phyloP scores from a whole-genome alignment of 257 asterid genomes.

The Solanum habrochaites region DNA sequence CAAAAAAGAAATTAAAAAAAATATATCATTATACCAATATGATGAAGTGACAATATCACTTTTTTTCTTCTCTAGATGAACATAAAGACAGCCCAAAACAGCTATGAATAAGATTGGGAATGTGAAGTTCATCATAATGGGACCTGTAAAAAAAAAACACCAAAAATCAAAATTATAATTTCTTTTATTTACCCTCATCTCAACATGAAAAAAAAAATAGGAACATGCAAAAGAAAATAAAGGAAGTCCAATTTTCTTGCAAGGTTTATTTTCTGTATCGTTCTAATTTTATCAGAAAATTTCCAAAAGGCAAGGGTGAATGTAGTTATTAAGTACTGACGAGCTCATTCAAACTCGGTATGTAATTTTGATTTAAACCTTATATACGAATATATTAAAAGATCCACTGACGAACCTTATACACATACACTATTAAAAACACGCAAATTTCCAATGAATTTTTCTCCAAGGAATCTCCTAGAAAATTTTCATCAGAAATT shows the following conservation, averaged over 20 bases:
- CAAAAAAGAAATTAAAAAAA: background rate
- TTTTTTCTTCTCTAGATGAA: slow-evolving; percentile 55
- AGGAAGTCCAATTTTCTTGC: background rate
- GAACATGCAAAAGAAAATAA: too few species aligned
- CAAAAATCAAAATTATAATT: background rate
- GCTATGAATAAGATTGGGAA: slow-evolving; percentile 89
- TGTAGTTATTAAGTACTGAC: too few species aligned
- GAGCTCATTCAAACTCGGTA: background rate
- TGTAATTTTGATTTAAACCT: background rate
- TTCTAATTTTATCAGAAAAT: background rate
- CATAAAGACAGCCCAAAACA: slow-evolving; percentile 72
- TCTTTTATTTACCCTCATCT: background rate
- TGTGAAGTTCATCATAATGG: slow-evolving; percentile 85
- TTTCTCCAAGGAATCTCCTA: background rate
- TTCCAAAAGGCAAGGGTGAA: background rate
- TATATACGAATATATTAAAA: background rate
- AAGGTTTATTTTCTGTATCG: background rate
- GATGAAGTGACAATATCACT: background rate
- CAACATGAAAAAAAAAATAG: too few species aligned
- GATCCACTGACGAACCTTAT: background rate
- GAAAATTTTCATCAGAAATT: background rate
- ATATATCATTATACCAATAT: background rate
- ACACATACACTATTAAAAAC: background rate
- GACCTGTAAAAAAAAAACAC: slow-evolving; percentile 29
- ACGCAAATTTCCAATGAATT: background rate